Evolutionary conservation across 768 basidiomycete species (phyloP).

Genomic region (Amanita thiersii): DNA sequence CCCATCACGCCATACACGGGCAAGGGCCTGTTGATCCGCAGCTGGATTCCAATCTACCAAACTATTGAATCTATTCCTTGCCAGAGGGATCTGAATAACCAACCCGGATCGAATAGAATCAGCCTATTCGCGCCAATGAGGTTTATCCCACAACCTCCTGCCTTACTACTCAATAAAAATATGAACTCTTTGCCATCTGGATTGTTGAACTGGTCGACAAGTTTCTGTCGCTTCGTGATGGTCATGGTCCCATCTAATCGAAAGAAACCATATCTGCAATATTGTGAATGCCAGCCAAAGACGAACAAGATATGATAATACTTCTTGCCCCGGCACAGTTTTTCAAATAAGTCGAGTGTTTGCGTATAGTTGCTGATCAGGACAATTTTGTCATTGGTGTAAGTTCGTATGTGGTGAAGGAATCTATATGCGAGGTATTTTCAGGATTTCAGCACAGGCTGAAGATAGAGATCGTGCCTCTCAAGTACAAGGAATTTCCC

Average conservation of each 20-base stretch:
- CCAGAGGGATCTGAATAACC: slow-evolving; percentile 11
- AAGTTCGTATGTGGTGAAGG: slow-evolving; percentile 69
- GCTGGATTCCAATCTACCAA: slow-evolving; percentile 94
- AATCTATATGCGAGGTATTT: slow-evolving; percentile 43
- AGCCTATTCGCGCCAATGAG: slow-evolving; percentile 92
- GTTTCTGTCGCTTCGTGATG: slow-evolving; percentile 86
- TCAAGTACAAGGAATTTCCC: slow-evolving; percentile 94
- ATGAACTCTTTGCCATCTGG: slow-evolving; percentile 91
- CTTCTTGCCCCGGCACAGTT: slow-evolving; percentile 80
- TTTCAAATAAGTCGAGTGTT: slow-evolving; percentile 90
- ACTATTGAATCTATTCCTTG: slow-evolving; percentile 4
- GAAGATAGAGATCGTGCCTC: slow-evolving; percentile 39
- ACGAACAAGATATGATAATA: slow-evolving; percentile 18
- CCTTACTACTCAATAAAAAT: slow-evolving; percentile 91
- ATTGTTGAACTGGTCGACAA: slow-evolving; percentile 94
- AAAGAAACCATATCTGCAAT: slow-evolving; percentile 74
- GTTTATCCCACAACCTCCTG: slow-evolving; percentile 95
- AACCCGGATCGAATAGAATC: slow-evolving; percentile 93
- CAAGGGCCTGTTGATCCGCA: slow-evolving; percentile 95
- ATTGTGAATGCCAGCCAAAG: slow-evolving; percentile 6
- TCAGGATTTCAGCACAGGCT: neutral
- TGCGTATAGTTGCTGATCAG: slow-evolving; percentile 96
- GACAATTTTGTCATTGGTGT: slow-evolving; percentile 92
- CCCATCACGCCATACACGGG: slow-evolving; percentile 98
- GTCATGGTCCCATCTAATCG: slow-evolving; percentile 94